A percentile compares a stretch with the other conserved stretches of the same genome.
These are phyloP conservation scores for Aspergillus carlsbadensis DNA, from an alignment of 495 filamentous ascomycete species.

Conservation along the genomic window DNA sequence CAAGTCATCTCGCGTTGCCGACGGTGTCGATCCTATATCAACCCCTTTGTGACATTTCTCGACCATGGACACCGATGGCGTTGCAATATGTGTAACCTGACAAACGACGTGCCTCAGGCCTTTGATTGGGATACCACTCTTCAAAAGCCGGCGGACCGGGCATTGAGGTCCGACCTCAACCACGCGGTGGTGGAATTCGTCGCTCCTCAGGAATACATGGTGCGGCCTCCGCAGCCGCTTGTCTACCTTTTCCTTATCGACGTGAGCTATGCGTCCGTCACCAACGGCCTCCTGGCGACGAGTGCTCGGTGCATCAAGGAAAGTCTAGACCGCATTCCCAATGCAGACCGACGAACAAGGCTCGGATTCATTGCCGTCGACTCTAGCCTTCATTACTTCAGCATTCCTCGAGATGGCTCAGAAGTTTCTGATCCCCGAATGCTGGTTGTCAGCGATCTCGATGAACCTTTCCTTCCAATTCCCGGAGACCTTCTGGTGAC, in stretches of 20 bases:
- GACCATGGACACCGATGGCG: conserved; percentile 98
- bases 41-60: conserved; percentile 92
- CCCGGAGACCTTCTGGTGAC: conserved; percentile 92
- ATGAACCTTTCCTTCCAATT: conserved; percentile 95
- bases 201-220: conserved; percentile 99
- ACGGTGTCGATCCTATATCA: conserved; percentile 95
- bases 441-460: conserved; percentile 93
- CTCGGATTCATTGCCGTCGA: conserved; percentile 96
- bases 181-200: conserved; percentile 95
- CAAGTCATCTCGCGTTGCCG: conserved; percentile 96
- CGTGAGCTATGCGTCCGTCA: conserved; percentile 89
- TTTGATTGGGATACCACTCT: conserved; percentile 95
- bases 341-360: conserved; percentile 88
- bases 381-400: conserved; percentile 93
- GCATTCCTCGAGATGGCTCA: conserved; percentile 82
- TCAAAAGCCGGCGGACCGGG: conserved; percentile 86
- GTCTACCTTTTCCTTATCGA: conserved; percentile 99
- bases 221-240: conserved; percentile 91
- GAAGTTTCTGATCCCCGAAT: conserved; percentile 80
- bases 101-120: conserved; percentile 96
- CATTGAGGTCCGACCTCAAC: conserved; percentile 88
- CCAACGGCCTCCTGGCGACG: conserved; percentile 90
- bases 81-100: conserved; percentile 99
- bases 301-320: conserved; percentile 92
- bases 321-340: conserved; percentile 94